phyloP scores from a whole-genome alignment of 495 filamentous ascomycete species.

The Tuber indicum region DNA sequence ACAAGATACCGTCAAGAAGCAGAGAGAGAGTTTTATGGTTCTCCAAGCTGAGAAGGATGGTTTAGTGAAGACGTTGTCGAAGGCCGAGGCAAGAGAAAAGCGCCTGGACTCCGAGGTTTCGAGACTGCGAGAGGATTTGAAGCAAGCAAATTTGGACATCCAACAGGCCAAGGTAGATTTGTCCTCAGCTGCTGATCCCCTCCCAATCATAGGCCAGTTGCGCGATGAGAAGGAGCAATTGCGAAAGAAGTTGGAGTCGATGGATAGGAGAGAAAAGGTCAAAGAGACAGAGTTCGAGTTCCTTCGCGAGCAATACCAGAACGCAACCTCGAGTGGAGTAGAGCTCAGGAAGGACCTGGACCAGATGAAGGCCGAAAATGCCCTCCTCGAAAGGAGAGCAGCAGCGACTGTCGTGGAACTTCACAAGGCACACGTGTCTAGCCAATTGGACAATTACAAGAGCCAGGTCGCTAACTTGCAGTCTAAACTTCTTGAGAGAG shows the following conservation, averaged over 20 bases:
- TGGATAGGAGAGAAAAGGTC: constrained; percentile 48
- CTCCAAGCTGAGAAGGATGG: constrained; percentile 14
- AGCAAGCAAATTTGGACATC: constrained; percentile 6
- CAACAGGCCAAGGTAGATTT: neutral
- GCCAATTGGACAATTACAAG: constrained; percentile 44
- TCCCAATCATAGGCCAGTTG: constrained; percentile 20
- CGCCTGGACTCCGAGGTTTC: constrained; percentile 25
- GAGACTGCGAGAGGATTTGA: constrained; percentile 14
- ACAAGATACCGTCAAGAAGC: constrained; percentile 27
- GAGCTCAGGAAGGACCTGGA: constrained; percentile 51
- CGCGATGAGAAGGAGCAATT: constrained; percentile 45
- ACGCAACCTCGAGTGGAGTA: constrained; percentile 52
- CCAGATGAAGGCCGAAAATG: constrained; percentile 48
- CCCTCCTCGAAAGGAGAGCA: constrained; percentile 49
- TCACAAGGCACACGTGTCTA: constrained; percentile 48
- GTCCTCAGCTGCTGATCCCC: constrained; percentile 4
- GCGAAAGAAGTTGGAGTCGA: constrained; percentile 48
- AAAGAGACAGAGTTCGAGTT: constrained; percentile 52
- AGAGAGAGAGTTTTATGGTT: constrained; percentile 14
- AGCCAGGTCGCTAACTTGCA: constrained; percentile 38
- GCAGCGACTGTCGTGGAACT: constrained; percentile 50
- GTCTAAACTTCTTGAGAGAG: constrained; percentile 49
- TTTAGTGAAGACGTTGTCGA: constrained; percentile 12
- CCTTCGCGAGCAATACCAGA: constrained; percentile 57
- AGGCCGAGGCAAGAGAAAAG: constrained; percentile 22